Evolutionary conservation across 345 rosid genomes (phyloP).

Genomic region (Moricandia arvensis): DNA sequence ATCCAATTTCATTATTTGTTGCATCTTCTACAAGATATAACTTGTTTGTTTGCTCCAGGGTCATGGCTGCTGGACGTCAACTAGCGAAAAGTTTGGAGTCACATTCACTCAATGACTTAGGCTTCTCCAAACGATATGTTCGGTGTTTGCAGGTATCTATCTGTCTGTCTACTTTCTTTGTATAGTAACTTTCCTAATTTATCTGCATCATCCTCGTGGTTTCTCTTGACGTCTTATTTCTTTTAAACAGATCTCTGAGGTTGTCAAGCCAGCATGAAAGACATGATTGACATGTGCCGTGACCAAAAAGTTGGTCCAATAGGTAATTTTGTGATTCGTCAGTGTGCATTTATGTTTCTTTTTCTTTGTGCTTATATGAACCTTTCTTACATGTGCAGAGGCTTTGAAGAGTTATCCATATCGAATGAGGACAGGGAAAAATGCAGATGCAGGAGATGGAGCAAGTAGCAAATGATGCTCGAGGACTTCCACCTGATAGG

Average conservation of each 20-base stretch:
- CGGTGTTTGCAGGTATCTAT: constrained; percentile 76
- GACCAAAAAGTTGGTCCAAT: constrained; percentile 42
- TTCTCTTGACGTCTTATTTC: neutral
- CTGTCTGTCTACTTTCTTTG: neutral
- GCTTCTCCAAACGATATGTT: constrained; percentile 95
- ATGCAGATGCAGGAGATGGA: constrained; percentile 86
- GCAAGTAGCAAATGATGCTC: constrained; percentile 54
- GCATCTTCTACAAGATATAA: no score
- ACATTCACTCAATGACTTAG: constrained; percentile 85
- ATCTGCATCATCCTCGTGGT: neutral
- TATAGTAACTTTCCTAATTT: neutral
- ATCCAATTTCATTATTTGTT: no score
- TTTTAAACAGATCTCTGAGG: constrained; percentile 34
- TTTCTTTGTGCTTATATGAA: neutral
- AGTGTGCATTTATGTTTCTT: no score
- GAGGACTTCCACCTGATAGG: constrained; percentile 52
- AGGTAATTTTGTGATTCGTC: neutral
- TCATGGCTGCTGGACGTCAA: constrained; percentile 85
- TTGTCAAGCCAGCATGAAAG: constrained; percentile 48
- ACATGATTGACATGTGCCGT: constrained; percentile 78
- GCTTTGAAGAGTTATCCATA: constrained; percentile 83
- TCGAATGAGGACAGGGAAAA: constrained; percentile 55
- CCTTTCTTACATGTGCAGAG: constrained; percentile 48
- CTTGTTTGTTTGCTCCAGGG: constrained; percentile 50
- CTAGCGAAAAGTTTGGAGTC: constrained; percentile 86